Conservation (phyloP, 139 green algal species). For the Bryopsis sp. region DNA sequence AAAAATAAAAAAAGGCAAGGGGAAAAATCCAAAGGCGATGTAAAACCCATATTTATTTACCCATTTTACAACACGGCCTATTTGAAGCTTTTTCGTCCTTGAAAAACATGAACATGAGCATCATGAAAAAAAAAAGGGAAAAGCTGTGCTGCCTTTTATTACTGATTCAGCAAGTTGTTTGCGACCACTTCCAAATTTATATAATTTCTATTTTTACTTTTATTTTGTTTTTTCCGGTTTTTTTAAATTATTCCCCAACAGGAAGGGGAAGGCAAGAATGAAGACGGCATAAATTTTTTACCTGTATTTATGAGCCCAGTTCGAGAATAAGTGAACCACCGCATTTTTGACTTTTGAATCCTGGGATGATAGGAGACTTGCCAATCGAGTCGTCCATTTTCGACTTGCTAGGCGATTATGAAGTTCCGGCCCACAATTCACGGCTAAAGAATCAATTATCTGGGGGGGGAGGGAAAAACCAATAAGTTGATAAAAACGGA, state of each 20-base stretch:
- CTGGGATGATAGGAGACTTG: not conserved
- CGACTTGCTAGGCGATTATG: not conserved
- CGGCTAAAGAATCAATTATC: not conserved
- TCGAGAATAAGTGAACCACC: not conserved
- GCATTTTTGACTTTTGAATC: not conserved
- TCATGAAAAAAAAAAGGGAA: no score
- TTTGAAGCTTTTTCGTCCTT: no score
- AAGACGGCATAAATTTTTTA: not conserved
- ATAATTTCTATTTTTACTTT: not conserved
- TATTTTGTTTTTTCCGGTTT: not conserved
- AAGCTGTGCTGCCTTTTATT: no score
- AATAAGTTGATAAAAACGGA: no score
- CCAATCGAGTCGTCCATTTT: not conserved
- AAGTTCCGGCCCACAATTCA: not conserved
- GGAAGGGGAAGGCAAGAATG: not conserved
- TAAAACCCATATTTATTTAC: no score
- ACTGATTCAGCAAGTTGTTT: no score
- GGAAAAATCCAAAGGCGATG: no score
- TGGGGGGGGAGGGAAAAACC: no score
- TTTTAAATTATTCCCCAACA: not conserved
- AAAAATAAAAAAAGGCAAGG: no score
- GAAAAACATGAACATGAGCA: no score
- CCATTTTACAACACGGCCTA: no score
- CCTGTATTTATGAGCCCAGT: constrained; percentile 1
- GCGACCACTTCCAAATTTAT: no score